These are phyloP conservation scores for Sanghuangporus sanghuang DNA, from an alignment of 1,284 basidiomycete species.

Conservation along the genomic window DNA sequence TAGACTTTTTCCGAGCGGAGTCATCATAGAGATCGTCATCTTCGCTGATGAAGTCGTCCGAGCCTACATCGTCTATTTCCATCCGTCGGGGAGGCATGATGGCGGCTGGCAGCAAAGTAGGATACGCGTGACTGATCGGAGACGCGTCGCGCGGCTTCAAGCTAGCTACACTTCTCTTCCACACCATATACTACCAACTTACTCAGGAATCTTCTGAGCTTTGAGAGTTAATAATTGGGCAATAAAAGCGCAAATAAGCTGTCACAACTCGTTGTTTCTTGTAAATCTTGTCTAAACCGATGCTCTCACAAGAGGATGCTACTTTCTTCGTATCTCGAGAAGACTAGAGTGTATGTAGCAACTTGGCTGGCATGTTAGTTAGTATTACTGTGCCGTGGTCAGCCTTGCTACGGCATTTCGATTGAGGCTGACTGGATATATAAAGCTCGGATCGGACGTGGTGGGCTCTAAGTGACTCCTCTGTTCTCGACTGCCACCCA, in stretches of 20 bases:
- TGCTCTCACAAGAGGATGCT: too few relatives aligned
- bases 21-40: conserved; percentile 35
- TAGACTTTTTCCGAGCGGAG: conserved; percentile 39
- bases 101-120: background rate
- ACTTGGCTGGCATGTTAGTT: background rate
- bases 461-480: background rate
- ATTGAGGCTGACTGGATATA: background rate
- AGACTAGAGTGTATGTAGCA: background rate
- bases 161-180: too few relatives aligned
- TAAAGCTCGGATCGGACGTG: background rate
- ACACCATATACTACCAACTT: too few relatives aligned
- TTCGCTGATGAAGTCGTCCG: conserved; percentile 37
- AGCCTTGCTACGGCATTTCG: background rate
- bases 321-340: background rate
- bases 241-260: too few relatives aligned
- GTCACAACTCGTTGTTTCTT: too few relatives aligned
- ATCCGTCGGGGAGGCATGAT: conserved; percentile 26
- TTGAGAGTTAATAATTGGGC: too few relatives aligned
- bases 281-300: too few relatives aligned
- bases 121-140: too few relatives aligned
- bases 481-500: background rate
- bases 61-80: conserved; percentile 47
- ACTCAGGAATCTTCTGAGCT: too few relatives aligned
- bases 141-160: too few relatives aligned
- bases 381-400: background rate